Evolutionary conservation across 495 filamentous ascomycete species (phyloP).

Genomic region (Penicillium robsamsonii): DNA sequence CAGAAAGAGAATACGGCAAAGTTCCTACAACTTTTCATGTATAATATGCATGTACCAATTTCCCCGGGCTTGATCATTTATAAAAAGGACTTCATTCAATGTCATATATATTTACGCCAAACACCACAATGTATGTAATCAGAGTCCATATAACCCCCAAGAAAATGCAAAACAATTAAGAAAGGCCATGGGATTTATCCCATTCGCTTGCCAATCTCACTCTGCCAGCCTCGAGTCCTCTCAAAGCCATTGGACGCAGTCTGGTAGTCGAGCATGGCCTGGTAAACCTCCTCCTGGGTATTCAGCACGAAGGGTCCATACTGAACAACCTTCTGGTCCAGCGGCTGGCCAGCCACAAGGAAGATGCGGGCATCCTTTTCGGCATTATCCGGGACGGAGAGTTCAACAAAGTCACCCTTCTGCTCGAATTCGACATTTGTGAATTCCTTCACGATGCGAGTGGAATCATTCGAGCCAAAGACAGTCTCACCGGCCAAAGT

Average conservation of each 20-base stretch:
- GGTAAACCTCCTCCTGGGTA: constrained; percentile 78
- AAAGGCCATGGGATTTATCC: constrained; percentile 16
- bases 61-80: neutral
- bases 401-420: constrained; percentile 69
- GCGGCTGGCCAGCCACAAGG: constrained; percentile 77
- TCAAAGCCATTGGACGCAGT: constrained; percentile 87
- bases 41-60: neutral
- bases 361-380: constrained; percentile 68
- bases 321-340: constrained; percentile 92
- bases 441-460: constrained; percentile 62
- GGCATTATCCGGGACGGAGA: constrained; percentile 65
- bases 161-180: neutral
- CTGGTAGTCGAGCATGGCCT: constrained; percentile 89
- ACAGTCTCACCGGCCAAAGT: constrained; percentile 66
- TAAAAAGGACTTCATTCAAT: neutral
- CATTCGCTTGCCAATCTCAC: constrained; percentile 92
- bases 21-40: neutral
- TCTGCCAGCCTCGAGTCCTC: constrained; percentile 75
- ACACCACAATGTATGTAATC: constrained; percentile 4
- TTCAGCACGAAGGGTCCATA: constrained; percentile 94
- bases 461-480: constrained; percentile 60
- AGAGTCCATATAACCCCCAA: constrained; percentile 5
- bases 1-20: neutral
- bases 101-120: neutral
- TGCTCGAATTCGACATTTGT: constrained; percentile 91